Percentiles rank a stretch among this genome's conserved stretches.
phyloP scores from a whole-genome alignment of 2,329 filamentous ascomycete species.

The Beauveria brongniartii region DNA sequence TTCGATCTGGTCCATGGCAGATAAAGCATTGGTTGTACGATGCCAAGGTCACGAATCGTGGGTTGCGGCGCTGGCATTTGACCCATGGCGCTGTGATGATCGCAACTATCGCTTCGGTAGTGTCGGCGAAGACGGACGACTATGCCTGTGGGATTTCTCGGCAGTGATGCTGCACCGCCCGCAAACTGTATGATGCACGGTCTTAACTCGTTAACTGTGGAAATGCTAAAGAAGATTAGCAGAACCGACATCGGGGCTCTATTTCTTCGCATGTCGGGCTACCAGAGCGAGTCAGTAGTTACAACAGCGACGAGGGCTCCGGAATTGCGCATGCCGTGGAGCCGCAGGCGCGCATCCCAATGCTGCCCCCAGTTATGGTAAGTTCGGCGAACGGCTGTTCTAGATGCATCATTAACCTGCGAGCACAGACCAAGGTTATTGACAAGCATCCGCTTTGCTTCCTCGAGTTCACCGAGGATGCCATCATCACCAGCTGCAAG shows the following conservation, averaged over 20 bases:
- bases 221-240: constrained; percentile 1
- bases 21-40: constrained; percentile 76
- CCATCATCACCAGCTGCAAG: constrained; percentile 86
- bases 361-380: constrained; percentile 86
- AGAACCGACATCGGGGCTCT: constrained; percentile 37
- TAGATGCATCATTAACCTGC: constrained; percentile 9
- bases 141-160: constrained; percentile 95
- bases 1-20: constrained; percentile 87
- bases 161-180: constrained; percentile 93
- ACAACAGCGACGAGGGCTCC: constrained; percentile 47
- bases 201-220: constrained; percentile 13
- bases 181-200: constrained; percentile 56
- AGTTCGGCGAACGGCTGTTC: constrained; percentile 20
- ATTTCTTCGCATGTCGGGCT: constrained; percentile 45
- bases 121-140: constrained; percentile 84
- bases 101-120: constrained; percentile 93
- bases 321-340: constrained; percentile 73
- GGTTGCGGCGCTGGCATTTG: constrained; percentile 89
- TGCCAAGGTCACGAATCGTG: constrained; percentile 95
- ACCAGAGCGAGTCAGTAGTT: constrained; percentile 52
- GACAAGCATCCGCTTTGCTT: constrained; percentile 83
- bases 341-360: constrained; percentile 72
- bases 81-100: constrained; percentile 94
- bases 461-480: constrained; percentile 88
- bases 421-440: constrained; percentile 64